Evolutionary conservation across 2,329 filamentous ascomycete species (phyloP).

Genomic region (Fusarium dlaminii): DNA sequence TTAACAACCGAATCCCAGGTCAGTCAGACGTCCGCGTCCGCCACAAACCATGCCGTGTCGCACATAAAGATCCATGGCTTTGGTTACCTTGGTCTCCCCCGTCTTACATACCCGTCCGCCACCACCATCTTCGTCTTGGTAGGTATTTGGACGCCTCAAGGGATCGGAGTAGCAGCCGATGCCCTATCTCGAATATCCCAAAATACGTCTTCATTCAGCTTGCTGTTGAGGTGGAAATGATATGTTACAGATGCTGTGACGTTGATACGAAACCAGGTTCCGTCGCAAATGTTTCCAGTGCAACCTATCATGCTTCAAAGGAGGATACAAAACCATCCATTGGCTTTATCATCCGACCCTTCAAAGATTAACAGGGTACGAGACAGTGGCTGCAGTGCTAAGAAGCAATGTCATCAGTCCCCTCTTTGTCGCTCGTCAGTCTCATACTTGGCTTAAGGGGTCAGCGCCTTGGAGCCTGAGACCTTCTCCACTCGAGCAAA

Average conservation of each 20-base stretch:
- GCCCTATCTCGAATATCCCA: conserved; percentile 1
- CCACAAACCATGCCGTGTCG: conserved; percentile 34
- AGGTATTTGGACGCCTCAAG: conserved; percentile 3
- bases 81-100: conserved; percentile 17
- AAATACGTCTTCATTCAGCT: not conserved
- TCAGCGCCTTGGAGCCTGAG: conserved; percentile 23
- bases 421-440: not conserved
- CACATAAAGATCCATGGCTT: conserved; percentile 19
- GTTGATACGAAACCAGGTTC: conserved; percentile 22
- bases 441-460: conserved; percentile 23
- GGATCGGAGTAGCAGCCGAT: not conserved
- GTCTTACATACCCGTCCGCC: conserved; percentile 32
- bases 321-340: conserved; percentile 5
- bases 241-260: conserved; percentile 9
- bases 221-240: conserved; percentile 2
- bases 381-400: not conserved
- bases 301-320: conserved; percentile 22
- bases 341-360: not conserved
- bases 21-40: conserved; percentile 4
- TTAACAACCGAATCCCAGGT: conserved; percentile 9
- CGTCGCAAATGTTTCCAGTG: not conserved
- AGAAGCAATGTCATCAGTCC: conserved; percentile 2
- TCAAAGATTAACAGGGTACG: not conserved
- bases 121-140: conserved; percentile 2
- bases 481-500: conserved; percentile 19